These are phyloP conservation scores for Ophiostoma ulmi DNA, from an alignment of 2,329 filamentous ascomycete species.

Conservation along the genomic window DNA sequence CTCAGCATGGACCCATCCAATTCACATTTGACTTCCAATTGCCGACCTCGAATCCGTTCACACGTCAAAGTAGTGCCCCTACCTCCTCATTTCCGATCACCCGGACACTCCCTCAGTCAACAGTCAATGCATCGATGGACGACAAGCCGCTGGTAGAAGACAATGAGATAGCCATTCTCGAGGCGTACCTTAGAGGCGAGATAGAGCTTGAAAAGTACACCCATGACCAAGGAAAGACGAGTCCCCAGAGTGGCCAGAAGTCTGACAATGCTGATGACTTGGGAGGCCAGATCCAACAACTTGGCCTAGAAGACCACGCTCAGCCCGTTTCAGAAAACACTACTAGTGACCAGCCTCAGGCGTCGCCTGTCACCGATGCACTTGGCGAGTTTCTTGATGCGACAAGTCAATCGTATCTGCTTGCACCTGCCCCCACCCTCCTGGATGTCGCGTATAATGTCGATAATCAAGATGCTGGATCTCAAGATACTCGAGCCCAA, in stretches of 20 bases:
- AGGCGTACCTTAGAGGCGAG: background rate
- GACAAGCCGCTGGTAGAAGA: background rate
- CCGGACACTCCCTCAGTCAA: background rate
- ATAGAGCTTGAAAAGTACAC: background rate
- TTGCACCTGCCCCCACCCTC: background rate
- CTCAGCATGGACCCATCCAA: too few species aligned
- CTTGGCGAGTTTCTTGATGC: background rate
- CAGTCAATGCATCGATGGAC: background rate
- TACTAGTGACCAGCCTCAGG: too few species aligned
- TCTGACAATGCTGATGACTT: background rate
- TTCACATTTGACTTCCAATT: background rate
- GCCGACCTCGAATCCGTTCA: background rate
- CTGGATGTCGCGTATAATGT: background rate
- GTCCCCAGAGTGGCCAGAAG: background rate
- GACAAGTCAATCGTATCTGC: background rate
- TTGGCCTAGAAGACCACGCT: background rate
- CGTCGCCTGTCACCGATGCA: too few species aligned
- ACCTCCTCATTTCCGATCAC: background rate
- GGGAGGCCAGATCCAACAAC: background rate
- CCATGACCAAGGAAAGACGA: background rate
- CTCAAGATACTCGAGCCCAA: background rate
- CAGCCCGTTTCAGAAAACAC: background rate
- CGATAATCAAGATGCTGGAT: background rate
- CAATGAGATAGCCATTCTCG: background rate
- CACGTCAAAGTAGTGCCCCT: background rate